A percentile compares a stretch with the other conserved stretches of the same genome.
Evolutionary conservation across 2,329 filamentous ascomycete genomes (phyloP).

Genomic region (Cladophialophora chaetospira): DNA sequence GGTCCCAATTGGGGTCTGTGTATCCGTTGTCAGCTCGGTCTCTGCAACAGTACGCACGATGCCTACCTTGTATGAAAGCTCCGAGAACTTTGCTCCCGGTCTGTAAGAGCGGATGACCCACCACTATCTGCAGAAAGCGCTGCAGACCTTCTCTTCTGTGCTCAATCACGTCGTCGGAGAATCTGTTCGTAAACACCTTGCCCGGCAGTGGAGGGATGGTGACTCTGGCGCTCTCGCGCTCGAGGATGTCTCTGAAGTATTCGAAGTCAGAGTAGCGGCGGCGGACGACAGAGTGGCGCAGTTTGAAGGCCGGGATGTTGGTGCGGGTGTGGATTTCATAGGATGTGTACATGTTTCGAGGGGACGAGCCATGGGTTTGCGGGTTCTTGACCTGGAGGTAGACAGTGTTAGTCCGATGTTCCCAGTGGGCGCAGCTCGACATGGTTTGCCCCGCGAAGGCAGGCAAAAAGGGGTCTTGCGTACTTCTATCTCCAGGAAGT

Average conservation of each 20-base stretch:
- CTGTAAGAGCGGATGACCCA: slow-evolving; percentile 92
- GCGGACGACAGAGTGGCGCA: slow-evolving; percentile 82
- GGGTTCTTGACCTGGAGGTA: slow-evolving; percentile 79
- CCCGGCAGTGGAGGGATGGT: slow-evolving; percentile 94
- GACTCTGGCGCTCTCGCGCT: slow-evolving; percentile 84
- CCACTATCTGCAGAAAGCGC: slow-evolving; percentile 95
- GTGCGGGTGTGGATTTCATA: slow-evolving; percentile 98
- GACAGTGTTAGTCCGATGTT: not conserved
- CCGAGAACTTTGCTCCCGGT: slow-evolving; percentile 96
- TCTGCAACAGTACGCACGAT: not conserved
- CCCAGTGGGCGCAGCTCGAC: not conserved
- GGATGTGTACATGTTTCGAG: slow-evolving; percentile 92
- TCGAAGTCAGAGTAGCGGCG: slow-evolving; percentile 98
- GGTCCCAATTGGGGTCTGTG: slow-evolving; percentile 71
- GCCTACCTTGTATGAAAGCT: slow-evolving; percentile 87
- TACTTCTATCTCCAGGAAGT: slow-evolving; percentile 92
- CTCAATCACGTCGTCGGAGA: slow-evolving; percentile 98
- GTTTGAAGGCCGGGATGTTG: slow-evolving; percentile 98
- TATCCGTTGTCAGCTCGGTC: not conserved
- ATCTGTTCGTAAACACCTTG: slow-evolving; percentile 97
- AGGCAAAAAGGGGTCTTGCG: not conserved
- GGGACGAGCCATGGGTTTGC: slow-evolving; percentile 86
- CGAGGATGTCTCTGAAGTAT: slow-evolving; percentile 96
- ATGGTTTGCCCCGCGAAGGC: not conserved
- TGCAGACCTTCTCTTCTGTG: slow-evolving; percentile 87